These are phyloP conservation scores for Nannizziopsis barbatae DNA, from an alignment of 2,329 filamentous ascomycete genomes.

Conservation along the genomic window DNA sequence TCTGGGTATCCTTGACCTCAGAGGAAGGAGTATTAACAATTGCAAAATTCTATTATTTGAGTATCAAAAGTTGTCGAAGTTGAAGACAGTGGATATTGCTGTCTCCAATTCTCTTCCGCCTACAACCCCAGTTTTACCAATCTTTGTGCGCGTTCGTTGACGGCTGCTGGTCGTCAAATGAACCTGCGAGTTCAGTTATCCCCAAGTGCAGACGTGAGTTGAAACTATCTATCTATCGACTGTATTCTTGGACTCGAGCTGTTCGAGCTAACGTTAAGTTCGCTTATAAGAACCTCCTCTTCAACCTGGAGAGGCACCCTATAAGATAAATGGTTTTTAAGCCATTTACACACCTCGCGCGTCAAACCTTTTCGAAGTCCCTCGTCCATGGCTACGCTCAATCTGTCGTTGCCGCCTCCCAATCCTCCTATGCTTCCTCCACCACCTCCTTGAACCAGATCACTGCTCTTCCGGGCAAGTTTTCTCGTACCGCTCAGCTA, in stretches of 20 bases:
- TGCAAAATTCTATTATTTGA: neutral
- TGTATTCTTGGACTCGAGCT: constrained; percentile 17
- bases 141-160: constrained; percentile 50
- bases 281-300: constrained; percentile 40
- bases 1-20: neutral
- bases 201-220: constrained; percentile 52
- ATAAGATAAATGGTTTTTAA: constrained; percentile 81
- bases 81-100: neutral
- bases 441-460: constrained; percentile 47
- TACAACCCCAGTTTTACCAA: neutral
- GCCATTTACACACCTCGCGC: constrained; percentile 70
- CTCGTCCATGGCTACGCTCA: constrained; percentile 97
- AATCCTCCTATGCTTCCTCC: constrained; percentile 65
- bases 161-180: constrained; percentile 86
- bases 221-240: constrained; percentile 5
- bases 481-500: constrained; percentile 51
- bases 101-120: neutral
- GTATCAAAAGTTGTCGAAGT: neutral
- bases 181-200: constrained; percentile 70
- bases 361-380: constrained; percentile 92
- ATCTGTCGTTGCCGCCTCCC: constrained; percentile 88
- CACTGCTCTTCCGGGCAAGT: constrained; percentile 40
- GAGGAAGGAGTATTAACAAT: constrained; percentile 2
- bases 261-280: constrained; percentile 1
- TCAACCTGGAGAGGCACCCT: constrained; percentile 52